Base-by-base conservation (phyloP, 345 rosid species). In the Linum trigynum region DNA sequence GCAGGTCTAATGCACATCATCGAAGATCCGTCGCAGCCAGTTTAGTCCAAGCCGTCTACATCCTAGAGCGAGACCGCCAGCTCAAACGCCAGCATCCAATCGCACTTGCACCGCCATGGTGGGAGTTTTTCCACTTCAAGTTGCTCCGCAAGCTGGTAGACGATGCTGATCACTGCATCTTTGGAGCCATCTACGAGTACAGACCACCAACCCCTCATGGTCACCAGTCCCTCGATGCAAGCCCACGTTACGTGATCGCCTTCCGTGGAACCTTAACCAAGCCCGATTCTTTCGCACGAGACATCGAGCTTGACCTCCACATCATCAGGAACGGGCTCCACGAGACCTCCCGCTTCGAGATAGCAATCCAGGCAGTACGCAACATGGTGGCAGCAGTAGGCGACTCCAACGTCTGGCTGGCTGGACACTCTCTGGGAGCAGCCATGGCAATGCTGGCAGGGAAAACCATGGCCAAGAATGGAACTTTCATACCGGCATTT, bases 341-440 rank as follows among this genome's bases (percentile, higher is more conserved):
- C 67, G 71, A 68, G 55, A 86, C 90, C 5, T 82, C 92, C 41
- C 85, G 96, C 15, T 83, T 83, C 12, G 85, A 85, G 78, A 82
- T 81, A 61, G 99, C 85, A 32, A 83, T 89, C 35, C 89, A 88
- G 75, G 96, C 95, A 0, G 86, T 83, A 37, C 75, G 79, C 67
- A 85, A 81, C 63, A 74, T 79, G 76, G 91, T 91, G 42, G 88
- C 89, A 63, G 53, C 82, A 0, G 85, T 79, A 3, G 95, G 92
- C 11, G 75, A 68, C 42, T 84, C 90, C 0, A 84, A 83, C 50
- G 84, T 91, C 38, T 94, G 96, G 97, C 66, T 94, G 67, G 88
- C 92, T 5, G 99, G 99, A 63, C 96, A 94, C 72, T 91, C 95
- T 67, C 83, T 94, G 15, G 97, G 99, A 61, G 83, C 96, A 42